Percentiles rank a stretch among this genome's conserved stretches.
These are phyloP conservation scores for Pseudogymnoascus sp. DNA, from an alignment of 2,329 filamentous ascomycete genomes.

Conservation along the genomic window DNA sequence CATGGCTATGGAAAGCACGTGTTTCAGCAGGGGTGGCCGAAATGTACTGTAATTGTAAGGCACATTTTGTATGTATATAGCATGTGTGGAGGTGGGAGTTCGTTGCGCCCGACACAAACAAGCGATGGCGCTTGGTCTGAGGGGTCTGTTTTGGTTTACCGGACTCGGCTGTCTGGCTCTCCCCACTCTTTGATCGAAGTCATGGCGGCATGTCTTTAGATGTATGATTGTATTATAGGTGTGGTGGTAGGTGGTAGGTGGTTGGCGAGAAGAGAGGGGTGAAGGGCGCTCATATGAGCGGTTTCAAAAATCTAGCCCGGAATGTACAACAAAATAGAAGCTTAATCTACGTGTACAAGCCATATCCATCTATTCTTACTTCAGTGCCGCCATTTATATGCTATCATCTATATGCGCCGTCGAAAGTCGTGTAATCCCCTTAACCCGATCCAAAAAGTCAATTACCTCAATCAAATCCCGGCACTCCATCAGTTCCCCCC, in stretches of 20 bases:
- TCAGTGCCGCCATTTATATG: neutral
- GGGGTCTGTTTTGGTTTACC: neutral
- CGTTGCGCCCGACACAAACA: neutral
- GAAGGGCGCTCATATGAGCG: neutral
- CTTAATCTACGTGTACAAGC: neutral
- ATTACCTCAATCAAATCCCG: constrained; percentile 49
- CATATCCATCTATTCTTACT: neutral
- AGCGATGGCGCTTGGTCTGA: neutral
- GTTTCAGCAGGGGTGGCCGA: neutral
- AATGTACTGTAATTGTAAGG: constrained; percentile 7
- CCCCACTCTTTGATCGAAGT: constrained; percentile 3
- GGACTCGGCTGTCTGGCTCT: neutral
- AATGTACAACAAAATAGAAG: constrained; percentile 7
- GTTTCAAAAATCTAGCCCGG: neutral
- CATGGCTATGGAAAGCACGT: neutral
- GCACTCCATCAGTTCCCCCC: constrained; percentile 40
- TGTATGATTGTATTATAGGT: constrained; percentile 7
- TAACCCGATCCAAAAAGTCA: constrained; percentile 50
- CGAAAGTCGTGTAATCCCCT: constrained; percentile 21
- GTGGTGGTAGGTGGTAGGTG: neutral
- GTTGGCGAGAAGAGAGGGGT: neutral
- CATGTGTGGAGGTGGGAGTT: constrained; percentile 1
- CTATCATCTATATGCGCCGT: neutral
- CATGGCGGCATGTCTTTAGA: constrained; percentile 4
- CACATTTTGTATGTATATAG: constrained; percentile 7